Base-by-base conservation (phyloP, 108 stramenopile species). In the Cylindrotheca closterium region DNA sequence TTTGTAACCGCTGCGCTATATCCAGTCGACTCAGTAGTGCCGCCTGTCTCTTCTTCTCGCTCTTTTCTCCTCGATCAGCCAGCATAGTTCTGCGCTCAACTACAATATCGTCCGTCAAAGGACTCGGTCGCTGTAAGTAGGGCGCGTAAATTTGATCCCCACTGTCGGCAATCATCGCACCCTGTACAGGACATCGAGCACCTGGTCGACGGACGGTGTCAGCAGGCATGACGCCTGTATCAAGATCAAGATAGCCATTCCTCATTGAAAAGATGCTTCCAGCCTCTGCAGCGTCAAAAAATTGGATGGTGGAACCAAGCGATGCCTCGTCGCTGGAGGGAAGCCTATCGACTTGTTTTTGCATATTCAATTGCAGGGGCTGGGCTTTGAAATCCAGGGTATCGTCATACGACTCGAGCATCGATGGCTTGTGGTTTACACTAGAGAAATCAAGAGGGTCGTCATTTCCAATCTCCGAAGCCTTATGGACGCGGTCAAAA, bases 141-240 rank as follows among this genome's bases (percentile, higher is more conserved):
- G 93, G 93, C 21, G 88, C 93, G 66, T 85, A 94, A 2, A 94
- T 60, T 72, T 93, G 92, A 73, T 85, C 87, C 10, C 86, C 81
- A 28, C 73, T 78, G 45, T 48, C 26, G n/a, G 60, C 30, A 24
- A 93, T 62, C 45, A 56, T 63, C 1, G 54, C 60, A 19, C 74
- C 73, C 34, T 74, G 68, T 3, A 93, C 85, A 2, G 92, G 92
- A 71, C 92, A 93, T 28, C 92, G 72, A 8, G 87, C 89, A 23
- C 92, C 89, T 34, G 74, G 59, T 27, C 92, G 73, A 37, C 48
- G 63, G 10, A 59, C 34, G 33, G 58, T 56, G 25, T 74, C 66
- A 18, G 59, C 54, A 8, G 58, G 33, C 49, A 67, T 66, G 24
- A 74, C 58, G 5, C 65, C 73, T 0, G 66, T 63, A 55, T 74